Base-by-base conservation (phyloP, 345 rosid genomes). In the Trapa bicornis region DNA sequence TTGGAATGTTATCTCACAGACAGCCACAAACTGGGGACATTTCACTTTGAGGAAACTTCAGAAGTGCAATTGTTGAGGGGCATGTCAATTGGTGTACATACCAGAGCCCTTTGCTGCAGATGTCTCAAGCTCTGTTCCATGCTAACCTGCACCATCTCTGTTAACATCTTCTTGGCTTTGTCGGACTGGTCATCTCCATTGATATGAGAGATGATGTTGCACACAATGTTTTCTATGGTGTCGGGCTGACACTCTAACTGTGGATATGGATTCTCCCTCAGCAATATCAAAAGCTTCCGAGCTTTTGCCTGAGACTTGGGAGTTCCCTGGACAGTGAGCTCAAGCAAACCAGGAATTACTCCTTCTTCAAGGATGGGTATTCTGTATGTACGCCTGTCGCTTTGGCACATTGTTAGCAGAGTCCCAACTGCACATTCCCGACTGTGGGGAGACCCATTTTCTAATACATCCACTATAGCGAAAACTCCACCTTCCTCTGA, bases 121-220 rank as follows among this genome's bases (percentile, higher is more conserved):
- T 91, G 97, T 73, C 91, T 86, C 82, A 94, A 79, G 79, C 96
- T 94, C 78, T 91, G 91, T 57, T 94, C 99, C 99, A 94, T 91
- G 79, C 99, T 90, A 41, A 91, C 96, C 76, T 94, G 96, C 42
- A 94, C 97, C 99, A 94, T 94, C 80, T 94, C 99, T 13, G 96
- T 82, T 47, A 94, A 81, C 96, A 91, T 94, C 79, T 87, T 89
- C 85, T 87, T 94, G 0, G 99, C 99, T 70, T 94, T 94, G 42
- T 85, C 81, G 1, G 89, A 85, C 71, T 94, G 99, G 32, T 94
- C 97, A 61, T 94, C 97, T 65, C 90, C 88, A 50, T 94, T 96
- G 7, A 91, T 87, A 69, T 87, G 91, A 41, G 96, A 91, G 73
- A 94, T 87, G 64, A 94, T 87, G 76, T 87, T 86, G 52, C 96